Evolutionary conservation across 2,329 filamentous ascomycete genomes (phyloP), one percentile per base, ranked within the genome.

Genomic region (Coniella vitis): DNA sequence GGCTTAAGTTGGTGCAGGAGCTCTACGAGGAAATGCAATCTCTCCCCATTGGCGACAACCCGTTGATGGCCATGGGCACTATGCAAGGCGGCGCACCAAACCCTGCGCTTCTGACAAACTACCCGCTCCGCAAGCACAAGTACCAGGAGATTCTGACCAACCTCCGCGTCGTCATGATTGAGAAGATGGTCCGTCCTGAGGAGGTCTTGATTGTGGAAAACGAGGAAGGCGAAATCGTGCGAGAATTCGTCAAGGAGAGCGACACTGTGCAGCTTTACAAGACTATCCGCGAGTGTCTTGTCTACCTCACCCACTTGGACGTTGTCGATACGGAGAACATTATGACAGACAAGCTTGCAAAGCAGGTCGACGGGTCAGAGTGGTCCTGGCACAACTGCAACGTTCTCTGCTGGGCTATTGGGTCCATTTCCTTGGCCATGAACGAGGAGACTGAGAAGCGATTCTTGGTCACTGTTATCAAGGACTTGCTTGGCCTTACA

Each of bases 381-480:
- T 98, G 93, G 93, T 98, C 94, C 7, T 98, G 93, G 93, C 88
- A 90, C 55, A 98, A 98, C 72, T 98, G 93, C 81, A 98, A 98
- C 70, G 96, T 95, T 5, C 81, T 98, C 42, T 98, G 93, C 75
- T 98, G 93, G 93, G 93, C 93, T 25, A 98, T 98, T 59, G 93
- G 93, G 36, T 98, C 93, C 10, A 98, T 98, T 58, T 98, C 94
- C 1, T 81, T 95, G 49, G 93, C 93, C 45, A 98, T 98, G 93
- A 98, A 96, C 63, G 93, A 98, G 64, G 93, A 98, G 67, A 98
- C 93, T 0, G 93, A 98, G 69, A 98, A 98, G 74, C 82, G 93
- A 10, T 98, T 98, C 75, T 73, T 98, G 37, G 93, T 98, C 43
- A 98, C 93, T 0, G 94, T 98, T 48, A 98, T 98, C 61, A 98